A percentile compares a stretch with the other conserved stretches of the same genome.
Conservation (phyloP, 2,329 filamentous ascomycete genomes). For the Aureobasidium lini region DNA sequence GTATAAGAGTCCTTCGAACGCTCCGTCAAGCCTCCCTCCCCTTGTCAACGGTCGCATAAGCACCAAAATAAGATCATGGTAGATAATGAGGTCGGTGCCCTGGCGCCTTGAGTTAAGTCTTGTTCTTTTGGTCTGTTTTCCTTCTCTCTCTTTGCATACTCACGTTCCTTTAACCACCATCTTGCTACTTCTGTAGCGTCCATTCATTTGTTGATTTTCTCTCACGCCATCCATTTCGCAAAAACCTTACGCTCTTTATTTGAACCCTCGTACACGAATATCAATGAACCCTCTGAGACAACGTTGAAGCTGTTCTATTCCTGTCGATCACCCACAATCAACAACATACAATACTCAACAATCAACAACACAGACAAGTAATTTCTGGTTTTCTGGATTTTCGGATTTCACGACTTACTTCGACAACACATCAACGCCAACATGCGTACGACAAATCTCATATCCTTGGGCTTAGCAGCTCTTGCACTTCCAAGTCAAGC, state of each 20-base stretch:
- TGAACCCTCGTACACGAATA: no score
- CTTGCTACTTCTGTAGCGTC: conserved; percentile 4
- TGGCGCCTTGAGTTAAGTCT: neutral
- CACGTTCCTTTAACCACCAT: neutral
- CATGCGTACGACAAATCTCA: neutral
- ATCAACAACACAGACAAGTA: neutral
- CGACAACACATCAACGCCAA: neutral
- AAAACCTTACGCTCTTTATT: no score
- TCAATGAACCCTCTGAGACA: conserved; percentile 3
- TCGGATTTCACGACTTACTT: no score
- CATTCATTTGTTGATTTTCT: conserved; percentile 1
- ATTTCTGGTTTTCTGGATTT: neutral
- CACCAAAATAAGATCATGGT: conserved; percentile 4
- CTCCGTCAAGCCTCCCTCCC: neutral
- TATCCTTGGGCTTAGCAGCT: neutral
- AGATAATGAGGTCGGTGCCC: conserved; percentile 6
- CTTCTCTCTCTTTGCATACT: neutral
- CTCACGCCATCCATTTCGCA: neutral
- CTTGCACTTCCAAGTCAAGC: neutral
- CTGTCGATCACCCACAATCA: conserved; percentile 1
- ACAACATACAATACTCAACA: neutral
- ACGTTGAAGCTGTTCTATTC: conserved; percentile 12
- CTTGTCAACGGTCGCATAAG: conserved; percentile 9
- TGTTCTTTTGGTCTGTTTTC: neutral
- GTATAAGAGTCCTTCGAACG: conserved; percentile 4